phyloP scores from a whole-genome alignment of 805 yeast species.

The Pichia occidentalis region DNA sequence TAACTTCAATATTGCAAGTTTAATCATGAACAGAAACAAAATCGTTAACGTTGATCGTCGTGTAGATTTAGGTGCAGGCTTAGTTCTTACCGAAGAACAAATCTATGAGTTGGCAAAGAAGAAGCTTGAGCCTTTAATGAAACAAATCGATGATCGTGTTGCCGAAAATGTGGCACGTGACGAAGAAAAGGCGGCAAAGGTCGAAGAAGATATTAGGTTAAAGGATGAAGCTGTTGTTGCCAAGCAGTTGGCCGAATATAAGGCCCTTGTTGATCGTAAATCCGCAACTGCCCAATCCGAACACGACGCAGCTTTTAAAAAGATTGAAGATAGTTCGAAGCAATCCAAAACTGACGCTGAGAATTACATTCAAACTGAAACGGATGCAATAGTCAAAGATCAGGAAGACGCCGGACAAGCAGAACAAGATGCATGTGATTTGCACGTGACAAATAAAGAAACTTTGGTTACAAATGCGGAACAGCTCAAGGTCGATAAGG shows the following conservation, averaged over 20 bases:
- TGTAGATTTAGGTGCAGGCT: conserved; percentile 48
- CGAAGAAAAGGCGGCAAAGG: conserved; percentile 26
- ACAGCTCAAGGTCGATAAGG: conserved; percentile 34
- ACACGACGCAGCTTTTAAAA: conserved; percentile 21
- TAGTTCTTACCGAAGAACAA: conserved; percentile 47
- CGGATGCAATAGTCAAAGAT: conserved; percentile 39
- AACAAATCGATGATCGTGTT: conserved; percentile 45
- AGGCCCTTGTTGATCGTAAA: conserved; percentile 36
- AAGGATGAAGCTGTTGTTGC: conserved; percentile 28
- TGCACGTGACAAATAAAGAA: conserved; percentile 40
- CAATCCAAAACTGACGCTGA: conserved; percentile 30
- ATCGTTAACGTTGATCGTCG: conserved; percentile 45
- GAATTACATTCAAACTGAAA: conserved; percentile 36
- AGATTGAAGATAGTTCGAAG: conserved; percentile 21
- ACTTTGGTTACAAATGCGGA: conserved; percentile 37
- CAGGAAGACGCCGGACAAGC: conserved; percentile 38
- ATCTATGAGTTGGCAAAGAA: conserved; percentile 48
- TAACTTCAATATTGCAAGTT: conserved; percentile 41
- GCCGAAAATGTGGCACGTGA: conserved; percentile 30
- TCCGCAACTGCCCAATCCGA: conserved; percentile 26
- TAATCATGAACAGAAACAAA: conserved; percentile 35
- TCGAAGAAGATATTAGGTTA: conserved; percentile 23
- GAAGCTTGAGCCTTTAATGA: conserved; percentile 49
- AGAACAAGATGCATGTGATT: conserved; percentile 40
- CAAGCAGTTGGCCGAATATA: conserved; percentile 33